Percentiles rank a stretch among this genome's conserved stretches.
Evolutionary conservation across 805 yeast species (phyloP).

Genomic region (Zygotorulaspora florentina): DNA sequence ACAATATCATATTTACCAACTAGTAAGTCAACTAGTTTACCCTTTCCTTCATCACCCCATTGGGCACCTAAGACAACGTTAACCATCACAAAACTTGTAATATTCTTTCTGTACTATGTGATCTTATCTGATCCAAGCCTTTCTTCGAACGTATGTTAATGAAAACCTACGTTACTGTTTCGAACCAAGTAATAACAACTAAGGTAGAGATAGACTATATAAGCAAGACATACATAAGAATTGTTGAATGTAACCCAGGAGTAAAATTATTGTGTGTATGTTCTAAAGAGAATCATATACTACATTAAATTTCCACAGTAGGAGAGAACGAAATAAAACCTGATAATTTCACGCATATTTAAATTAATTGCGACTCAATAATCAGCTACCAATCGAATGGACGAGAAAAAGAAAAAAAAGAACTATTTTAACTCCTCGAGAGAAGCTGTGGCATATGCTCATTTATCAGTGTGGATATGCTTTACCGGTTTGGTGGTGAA

Average conservation of each 20-base stretch:
- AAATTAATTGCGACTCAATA: neutral
- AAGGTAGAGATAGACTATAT: neutral
- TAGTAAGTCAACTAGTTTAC: constrained; percentile 89
- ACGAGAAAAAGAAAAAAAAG: neutral
- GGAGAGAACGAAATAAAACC: neutral
- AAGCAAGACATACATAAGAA: neutral
- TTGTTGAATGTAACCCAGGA: neutral
- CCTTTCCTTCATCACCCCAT: constrained; percentile 99
- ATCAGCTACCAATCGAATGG: too few relatives aligned
- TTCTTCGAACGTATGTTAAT: constrained; percentile 6
- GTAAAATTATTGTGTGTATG: neutral
- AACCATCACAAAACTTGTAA: constrained; percentile 31
- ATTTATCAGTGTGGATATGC: too few relatives aligned
- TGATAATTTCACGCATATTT: constrained; percentile 1
- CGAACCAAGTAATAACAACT: neutral
- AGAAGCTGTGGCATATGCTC: too few relatives aligned
- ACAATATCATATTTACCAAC: constrained; percentile 96
- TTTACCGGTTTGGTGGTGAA: too few relatives aligned
- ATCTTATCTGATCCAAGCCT: neutral
- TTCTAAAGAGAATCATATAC: neutral
- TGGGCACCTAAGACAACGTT: constrained; percentile 94
- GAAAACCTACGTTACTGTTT: constrained; percentile 6
- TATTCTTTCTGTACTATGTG: neutral
- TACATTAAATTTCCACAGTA: neutral
- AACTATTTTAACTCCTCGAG: neutral